Evolutionary conservation across 495 filamentous ascomycete species (phyloP).

Genomic region (Parachaetomium inaequale): DNA sequence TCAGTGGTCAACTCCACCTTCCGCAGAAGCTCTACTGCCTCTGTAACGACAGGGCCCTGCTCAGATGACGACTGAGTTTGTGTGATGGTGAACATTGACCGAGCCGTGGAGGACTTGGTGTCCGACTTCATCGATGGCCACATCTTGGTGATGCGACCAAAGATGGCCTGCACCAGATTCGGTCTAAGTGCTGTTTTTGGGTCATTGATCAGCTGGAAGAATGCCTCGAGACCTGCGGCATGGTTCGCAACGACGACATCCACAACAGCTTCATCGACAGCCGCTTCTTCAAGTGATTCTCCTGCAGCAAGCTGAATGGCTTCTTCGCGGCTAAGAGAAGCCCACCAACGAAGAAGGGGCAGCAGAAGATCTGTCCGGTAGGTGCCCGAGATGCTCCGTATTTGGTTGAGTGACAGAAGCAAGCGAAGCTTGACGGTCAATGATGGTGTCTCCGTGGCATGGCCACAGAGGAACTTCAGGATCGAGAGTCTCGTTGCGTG

Average conservation of each 20-base stretch:
- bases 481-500: constrained; percentile 61
- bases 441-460: constrained; percentile 63
- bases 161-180: constrained; percentile 56
- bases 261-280: constrained; percentile 58
- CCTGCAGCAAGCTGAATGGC: constrained; percentile 34
- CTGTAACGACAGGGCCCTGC: constrained; percentile 37
- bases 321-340: constrained; percentile 41
- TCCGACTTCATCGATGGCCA: constrained; percentile 71
- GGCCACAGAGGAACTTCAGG: constrained; percentile 69
- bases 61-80: constrained; percentile 30
- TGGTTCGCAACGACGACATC: constrained; percentile 64
- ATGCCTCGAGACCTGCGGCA: constrained; percentile 57
- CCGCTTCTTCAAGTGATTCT: constrained; percentile 59
- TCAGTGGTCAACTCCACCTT: constrained; percentile 64
- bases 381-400: constrained; percentile 62
- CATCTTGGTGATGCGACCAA: constrained; percentile 60
- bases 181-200: constrained; percentile 41
- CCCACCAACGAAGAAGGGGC: constrained; percentile 66
- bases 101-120: constrained; percentile 53
- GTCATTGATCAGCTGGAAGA: constrained; percentile 54
- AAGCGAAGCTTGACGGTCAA: constrained; percentile 64
- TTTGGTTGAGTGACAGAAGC: constrained; percentile 63
- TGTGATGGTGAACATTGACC: constrained; percentile 52
- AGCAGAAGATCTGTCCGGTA: constrained; percentile 67
- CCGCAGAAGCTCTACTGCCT: constrained; percentile 65